Evolutionary conservation across 179 eudicot genomes (phyloP), one percentile per base, ranked within the genome.

Genomic region (Beta corolliflora): DNA sequence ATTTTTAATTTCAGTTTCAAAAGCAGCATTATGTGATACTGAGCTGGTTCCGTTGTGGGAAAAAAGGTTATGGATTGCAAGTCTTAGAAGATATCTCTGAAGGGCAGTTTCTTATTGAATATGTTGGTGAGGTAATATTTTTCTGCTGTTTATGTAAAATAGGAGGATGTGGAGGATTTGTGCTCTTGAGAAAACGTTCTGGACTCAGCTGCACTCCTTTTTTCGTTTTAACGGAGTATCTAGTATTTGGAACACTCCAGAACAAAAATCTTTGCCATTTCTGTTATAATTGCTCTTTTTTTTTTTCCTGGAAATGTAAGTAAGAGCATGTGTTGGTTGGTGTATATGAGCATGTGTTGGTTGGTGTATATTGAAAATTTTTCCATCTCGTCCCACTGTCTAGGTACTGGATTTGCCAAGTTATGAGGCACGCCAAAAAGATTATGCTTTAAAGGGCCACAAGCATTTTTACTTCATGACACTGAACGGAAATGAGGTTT

Each of bases 381-480:
- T 56, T 18, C 16, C 31, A 31, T 36, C 65, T 64, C 19, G 77
- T 23, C 56, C 18, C 45, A 67, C 23, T 76, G 67, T 50, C 18
- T 41, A 78, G 99, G 98, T 96, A 82, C 90, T 96, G 85, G 98
- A 96, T 81, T 83, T 96, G 88, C 96, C 83, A 79, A 84, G 91
- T 54, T 96, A 96, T 78, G 96, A 91, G 87, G 91, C 93, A 70
- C 93, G 99, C 7, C 98, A 94, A 81, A 91, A 82, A 76, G 93
- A 92, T 48, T 96, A 94, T 81, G 98, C 98, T 79, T 83, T 87
- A 56, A 84, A 87, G 83, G 97, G 98, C 67, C 96, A 96, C 88
- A 94, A 88, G 85, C 99, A 96, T 88, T 96, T 96, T 87, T 96
- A 96, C 87, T 96, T 96, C 89, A 96, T 96, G 99, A 96, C 98